phyloP scores from a whole-genome alignment of 768 basidiomycete genomes.

The Lentinula edodes region DNA sequence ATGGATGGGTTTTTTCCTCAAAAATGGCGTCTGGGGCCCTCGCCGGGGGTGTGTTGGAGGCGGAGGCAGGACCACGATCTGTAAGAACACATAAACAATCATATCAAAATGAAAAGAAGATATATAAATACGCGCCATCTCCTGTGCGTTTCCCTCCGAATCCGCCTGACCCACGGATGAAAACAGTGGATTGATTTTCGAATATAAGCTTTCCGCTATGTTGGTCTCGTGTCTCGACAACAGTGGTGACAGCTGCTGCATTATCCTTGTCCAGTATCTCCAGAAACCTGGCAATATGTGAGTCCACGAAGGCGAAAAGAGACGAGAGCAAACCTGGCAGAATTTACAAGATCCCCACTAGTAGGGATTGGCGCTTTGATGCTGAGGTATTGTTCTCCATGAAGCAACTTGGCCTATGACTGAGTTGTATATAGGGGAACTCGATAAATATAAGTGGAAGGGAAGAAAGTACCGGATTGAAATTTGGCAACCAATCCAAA shows the following conservation, averaged over 20 bases:
- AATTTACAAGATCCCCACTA: conserved; percentile 69
- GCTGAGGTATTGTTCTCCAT: conserved; percentile 93
- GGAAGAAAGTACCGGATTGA: conserved; percentile 62
- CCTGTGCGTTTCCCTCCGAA: conserved; percentile 90
- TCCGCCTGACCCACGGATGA: conserved; percentile 92
- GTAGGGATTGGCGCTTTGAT: conserved; percentile 88
- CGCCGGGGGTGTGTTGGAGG: conserved; percentile 73
- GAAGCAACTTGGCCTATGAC: conserved; percentile 84
- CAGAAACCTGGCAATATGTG: conserved; percentile 41
- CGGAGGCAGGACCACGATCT: conserved; percentile 91
- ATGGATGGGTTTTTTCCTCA: conserved; percentile 79
- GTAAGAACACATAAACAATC: neutral
- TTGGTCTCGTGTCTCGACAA: conserved; percentile 79
- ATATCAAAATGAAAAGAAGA: neutral
- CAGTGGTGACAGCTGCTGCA: conserved; percentile 80
- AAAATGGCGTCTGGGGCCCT: conserved; percentile 79
- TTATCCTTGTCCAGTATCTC: conserved; percentile 91
- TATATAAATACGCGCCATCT: conserved; percentile 44
- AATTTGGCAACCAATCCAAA: conserved; percentile 90
- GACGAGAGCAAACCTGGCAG: conserved; percentile 49
- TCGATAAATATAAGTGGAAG: neutral
- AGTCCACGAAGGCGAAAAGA: neutral
- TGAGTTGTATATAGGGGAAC: neutral
- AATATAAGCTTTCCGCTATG: conserved; percentile 73
- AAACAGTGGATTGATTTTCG: conserved; percentile 88